Percentiles rank a stretch among this genome's conserved stretches.
These are phyloP conservation scores for Colletotrichum higginsianum DNA, from an alignment of 2,329 filamentous ascomycete species.

Conservation along the genomic window DNA sequence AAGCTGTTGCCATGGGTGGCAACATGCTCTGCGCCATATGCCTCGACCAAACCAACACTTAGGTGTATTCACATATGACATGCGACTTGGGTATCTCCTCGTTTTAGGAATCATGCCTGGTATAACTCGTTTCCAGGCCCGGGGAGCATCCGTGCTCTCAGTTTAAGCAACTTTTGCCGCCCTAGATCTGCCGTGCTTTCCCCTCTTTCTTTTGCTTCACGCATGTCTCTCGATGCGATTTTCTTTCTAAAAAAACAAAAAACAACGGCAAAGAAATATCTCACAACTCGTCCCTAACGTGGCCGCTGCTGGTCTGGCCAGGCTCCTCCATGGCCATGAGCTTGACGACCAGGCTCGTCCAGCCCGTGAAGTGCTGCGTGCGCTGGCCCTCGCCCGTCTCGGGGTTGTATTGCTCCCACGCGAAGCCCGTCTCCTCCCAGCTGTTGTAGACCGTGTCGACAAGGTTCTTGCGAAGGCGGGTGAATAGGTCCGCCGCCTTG, in stretches of 20 bases:
- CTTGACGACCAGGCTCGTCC: conserved; percentile 98
- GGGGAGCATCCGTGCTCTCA: background rate
- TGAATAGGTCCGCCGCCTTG: conserved; percentile 82
- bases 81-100: background rate
- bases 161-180: background rate
- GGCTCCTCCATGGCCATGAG: conserved; percentile 95
- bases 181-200: conserved; percentile 16
- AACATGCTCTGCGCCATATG: too few species aligned
- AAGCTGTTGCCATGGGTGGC: background rate
- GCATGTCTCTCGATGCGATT: conserved; percentile 12
- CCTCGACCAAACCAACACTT: too few species aligned
- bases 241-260: background rate
- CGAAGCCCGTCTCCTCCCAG: conserved; percentile 94
- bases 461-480: conserved; percentile 83
- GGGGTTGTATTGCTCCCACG: conserved; percentile 98
- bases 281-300: conserved; percentile 65
- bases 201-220: conserved; percentile 10
- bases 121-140: background rate
- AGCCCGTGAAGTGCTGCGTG: conserved; percentile 98
- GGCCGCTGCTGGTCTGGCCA: conserved; percentile 46
- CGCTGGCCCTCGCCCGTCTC: conserved; percentile 94
- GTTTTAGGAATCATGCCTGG: background rate
- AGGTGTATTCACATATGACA: background rate
- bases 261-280: background rate
- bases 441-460: conserved; percentile 89